Evolutionary conservation across 371 early-diverging fungal species (phyloP).

Genomic region (Phascolomyces articulosus): DNA sequence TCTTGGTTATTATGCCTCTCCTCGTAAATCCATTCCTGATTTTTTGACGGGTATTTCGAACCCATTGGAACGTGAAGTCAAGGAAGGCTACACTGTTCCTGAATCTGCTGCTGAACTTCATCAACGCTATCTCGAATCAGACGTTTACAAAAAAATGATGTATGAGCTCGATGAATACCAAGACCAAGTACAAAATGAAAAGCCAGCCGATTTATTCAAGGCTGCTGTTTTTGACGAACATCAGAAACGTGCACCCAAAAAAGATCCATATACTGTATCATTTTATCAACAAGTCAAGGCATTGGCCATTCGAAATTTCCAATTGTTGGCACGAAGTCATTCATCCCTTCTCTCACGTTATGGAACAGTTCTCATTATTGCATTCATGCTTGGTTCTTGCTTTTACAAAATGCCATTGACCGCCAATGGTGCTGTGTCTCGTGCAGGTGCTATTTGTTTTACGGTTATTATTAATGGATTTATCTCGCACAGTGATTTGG

Average conservation of each 20-base stretch:
- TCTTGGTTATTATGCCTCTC: constrained; percentile 56
- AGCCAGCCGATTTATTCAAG: constrained; percentile 48
- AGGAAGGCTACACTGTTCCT: constrained; percentile 49
- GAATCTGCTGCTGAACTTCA: constrained; percentile 54
- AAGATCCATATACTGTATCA: constrained; percentile 59
- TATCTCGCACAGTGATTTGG: constrained; percentile 55
- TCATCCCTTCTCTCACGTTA: constrained; percentile 51
- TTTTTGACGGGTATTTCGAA: constrained; percentile 64
- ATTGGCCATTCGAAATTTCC: constrained; percentile 61
- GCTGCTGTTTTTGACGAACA: constrained; percentile 53
- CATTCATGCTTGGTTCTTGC: constrained; percentile 66
- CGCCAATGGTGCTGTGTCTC: constrained; percentile 64
- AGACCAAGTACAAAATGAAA: constrained; percentile 23
- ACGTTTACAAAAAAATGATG: constrained; percentile 30
- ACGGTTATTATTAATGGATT: constrained; percentile 57
- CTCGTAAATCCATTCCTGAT: constrained; percentile 69
- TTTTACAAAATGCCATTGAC: constrained; percentile 57
- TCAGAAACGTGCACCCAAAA: constrained; percentile 53
- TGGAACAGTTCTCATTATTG: constrained; percentile 57
- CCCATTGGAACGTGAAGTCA: constrained; percentile 48
- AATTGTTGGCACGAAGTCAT: constrained; percentile 43
- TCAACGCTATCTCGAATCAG: constrained; percentile 36
- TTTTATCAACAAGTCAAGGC: constrained; percentile 60
- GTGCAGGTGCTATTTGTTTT: constrained; percentile 67
- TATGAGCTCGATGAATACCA: constrained; percentile 39